Percentiles rank a stretch among this genome's conserved stretches.
Conservation (phyloP, 2,329 filamentous ascomycete species). For the Pseudopithomyces chartarum region DNA sequence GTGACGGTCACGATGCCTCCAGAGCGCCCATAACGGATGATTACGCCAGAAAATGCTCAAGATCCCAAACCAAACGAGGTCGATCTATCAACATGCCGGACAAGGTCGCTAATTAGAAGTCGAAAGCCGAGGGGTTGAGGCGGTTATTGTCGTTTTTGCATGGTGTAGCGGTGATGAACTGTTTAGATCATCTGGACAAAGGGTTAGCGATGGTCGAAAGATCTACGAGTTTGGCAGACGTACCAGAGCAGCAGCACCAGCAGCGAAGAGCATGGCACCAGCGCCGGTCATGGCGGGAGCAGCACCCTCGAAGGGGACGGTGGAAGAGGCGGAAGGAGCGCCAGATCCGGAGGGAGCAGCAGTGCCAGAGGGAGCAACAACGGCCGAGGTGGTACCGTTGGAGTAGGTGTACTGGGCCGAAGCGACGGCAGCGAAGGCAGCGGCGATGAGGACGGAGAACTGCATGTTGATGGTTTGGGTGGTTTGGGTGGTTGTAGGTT, state of each 20-base stretch:
- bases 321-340: constrained; percentile 8
- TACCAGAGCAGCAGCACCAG: constrained; percentile 39
- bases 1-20: constrained; percentile 7
- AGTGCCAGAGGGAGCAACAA: constrained; percentile 30
- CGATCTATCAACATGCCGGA: constrained; percentile 8
- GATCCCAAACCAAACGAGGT: constrained; percentile 6
- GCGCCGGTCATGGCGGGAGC: constrained; percentile 26
- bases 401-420: constrained; percentile 27
- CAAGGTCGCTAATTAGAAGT: constrained; percentile 10
- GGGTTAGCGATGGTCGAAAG: not conserved
- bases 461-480: constrained; percentile 28
- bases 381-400: constrained; percentile 29
- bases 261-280: constrained; percentile 34
- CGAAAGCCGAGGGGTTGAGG: constrained; percentile 3
- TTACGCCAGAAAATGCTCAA: constrained; percentile 12
- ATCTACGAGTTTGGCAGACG: not conserved
- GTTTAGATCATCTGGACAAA: constrained; percentile 6
- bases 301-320: constrained; percentile 34
- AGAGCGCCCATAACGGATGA: constrained; percentile 3
- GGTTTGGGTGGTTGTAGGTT: constrained; percentile 10
- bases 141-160: not conserved
- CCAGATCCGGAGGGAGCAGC: constrained; percentile 17
- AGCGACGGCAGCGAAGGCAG: constrained; percentile 33
- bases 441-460: constrained; percentile 34
- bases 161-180: constrained; percentile 5